Evolutionary conservation across 2,329 filamentous ascomycete genomes (phyloP), one percentile per base, ranked within the genome.

Genomic region (Beauveria bassiana): DNA sequence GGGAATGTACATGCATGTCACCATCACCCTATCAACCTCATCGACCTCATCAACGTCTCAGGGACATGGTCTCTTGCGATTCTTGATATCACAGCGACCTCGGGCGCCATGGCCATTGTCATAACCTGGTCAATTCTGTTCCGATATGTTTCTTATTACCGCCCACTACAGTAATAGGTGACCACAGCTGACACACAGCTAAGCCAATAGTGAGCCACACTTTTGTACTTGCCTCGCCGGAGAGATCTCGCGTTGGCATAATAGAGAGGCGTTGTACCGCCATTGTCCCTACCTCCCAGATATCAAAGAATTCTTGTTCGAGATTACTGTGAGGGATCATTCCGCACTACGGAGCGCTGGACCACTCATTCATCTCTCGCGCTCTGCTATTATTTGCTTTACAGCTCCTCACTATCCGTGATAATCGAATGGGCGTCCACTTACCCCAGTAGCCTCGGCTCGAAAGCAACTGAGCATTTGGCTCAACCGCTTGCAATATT

Each of bases 201-300:
- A 59, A 59, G 46, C 57, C 57, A 58, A 47, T n/a, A 40, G 31
- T 49, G 20, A 58, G 31, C 55, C 54, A 49, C 43, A 46, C n/a
- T 40, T 38, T 31, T n/a, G 43, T 26, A 20, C n/a, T 34, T 31
- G 42, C 54, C 31, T 40, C 18, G 22, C 54, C n/a, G 26, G 18
- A 56, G 10, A 58, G 55, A 58, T 58, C 55, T 49, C 31, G 20
- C 54, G 9, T 18, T 34, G 31, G 5, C 42, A 31, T 12, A 38
- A 38, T 5, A 8, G 28, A 28, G 38, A 50, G 28, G 38, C 28
- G 14, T 24, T 46, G 45, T 50, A 42, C 22, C 8, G 14, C 26
- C 18, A 28, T 5, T 42, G 46, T 59, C 18, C 46, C 56, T 18
- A 38, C 34, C 10, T 38, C 14, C 34, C 34, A 38, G 4, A 14